phyloP scores from a whole-genome alignment of 2,329 filamentous ascomycete species.

The Scorias spongiosa region DNA sequence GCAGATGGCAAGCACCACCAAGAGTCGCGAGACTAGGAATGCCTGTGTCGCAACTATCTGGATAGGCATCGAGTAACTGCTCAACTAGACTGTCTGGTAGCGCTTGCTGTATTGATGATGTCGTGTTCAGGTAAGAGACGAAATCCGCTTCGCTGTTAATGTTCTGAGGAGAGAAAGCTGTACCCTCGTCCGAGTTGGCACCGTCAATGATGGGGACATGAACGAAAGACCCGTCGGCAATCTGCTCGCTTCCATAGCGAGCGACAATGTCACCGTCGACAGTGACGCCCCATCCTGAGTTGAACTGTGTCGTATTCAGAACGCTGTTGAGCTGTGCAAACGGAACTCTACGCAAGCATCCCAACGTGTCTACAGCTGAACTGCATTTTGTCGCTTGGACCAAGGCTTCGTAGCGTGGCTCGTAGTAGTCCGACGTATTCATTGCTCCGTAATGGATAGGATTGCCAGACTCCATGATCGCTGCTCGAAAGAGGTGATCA shows the following conservation, averaged over 20 bases:
- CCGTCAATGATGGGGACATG: conserved; percentile 49
- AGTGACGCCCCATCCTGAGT: conserved; percentile 25
- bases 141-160: conserved; percentile 37
- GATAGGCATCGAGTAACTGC: conserved; percentile 36
- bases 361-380: conserved; percentile 39
- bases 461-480: conserved; percentile 30
- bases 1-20: conserved; percentile 6
- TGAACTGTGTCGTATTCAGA: conserved; percentile 13
- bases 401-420: conserved; percentile 49
- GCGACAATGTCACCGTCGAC: conserved; percentile 43
- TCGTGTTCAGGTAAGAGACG: conserved; percentile 18
- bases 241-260: conserved; percentile 37
- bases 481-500: conserved; percentile 32
- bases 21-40: conserved; percentile 23
- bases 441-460: conserved; percentile 11
- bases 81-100: conserved; percentile 17
- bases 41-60: conserved; percentile 33
- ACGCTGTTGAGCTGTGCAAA: conserved; percentile 14
- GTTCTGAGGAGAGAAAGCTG: conserved; percentile 36
- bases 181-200: conserved; percentile 51
- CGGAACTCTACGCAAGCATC: conserved; percentile 44
- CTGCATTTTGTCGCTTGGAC: conserved; percentile 46
- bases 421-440: conserved; percentile 16
- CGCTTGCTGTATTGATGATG: conserved; percentile 1
- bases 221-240: conserved; percentile 44